Base-by-base conservation (phyloP, 2,329 filamentous ascomycete genomes). In the Epichloe coenophiala region DNA sequence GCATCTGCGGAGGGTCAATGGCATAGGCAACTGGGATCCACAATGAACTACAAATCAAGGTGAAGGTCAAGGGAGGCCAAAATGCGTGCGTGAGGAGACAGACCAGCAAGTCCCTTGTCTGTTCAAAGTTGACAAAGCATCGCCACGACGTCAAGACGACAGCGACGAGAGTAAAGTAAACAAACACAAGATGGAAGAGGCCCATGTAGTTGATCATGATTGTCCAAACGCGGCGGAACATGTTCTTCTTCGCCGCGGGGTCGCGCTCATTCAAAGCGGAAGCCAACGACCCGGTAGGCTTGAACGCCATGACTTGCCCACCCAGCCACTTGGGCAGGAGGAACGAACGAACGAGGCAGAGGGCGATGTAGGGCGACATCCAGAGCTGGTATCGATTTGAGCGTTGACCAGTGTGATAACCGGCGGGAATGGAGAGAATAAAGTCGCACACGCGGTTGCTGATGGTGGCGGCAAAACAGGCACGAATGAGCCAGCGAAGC, bases 1-100 rank as follows among this genome's bases (percentile, higher is more conserved):
- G 76, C 66, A 80, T 73, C 3, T 59, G 64, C 0, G 80, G 80
- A 1, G 80, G 80, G 55, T 75, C 75, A 49, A 83, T 74, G 23
- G 78, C 76, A 59, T 84, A 84, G 1, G 69, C 68, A 44, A 84
- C 69, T 0, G 80, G 80, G 0, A 72, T 77, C 75, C 76, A 80
- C 27, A 78, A 65, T 1, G 75, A 75, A 47, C 67, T 72, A 66
- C 71, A 73, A 45, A 76, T 70, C 58, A 76, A 75, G 42, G 80
- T 57, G 64, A 78, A 81, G 0, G 76, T 74, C 42, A 81, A 0
- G 79, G 79, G 79, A 5, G 78, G 78, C 79, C 79, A 83, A 64
- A 76, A 77, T 12, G 76, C 77, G 59, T 81, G 77, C 0, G 77
- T 80, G 40, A 83, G 60, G 4, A 83, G 65, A 56, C 71, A 72